Evolutionary conservation across 495 filamentous ascomycete genomes (phyloP).

Genomic region (Aspergillus nanangensis): DNA sequence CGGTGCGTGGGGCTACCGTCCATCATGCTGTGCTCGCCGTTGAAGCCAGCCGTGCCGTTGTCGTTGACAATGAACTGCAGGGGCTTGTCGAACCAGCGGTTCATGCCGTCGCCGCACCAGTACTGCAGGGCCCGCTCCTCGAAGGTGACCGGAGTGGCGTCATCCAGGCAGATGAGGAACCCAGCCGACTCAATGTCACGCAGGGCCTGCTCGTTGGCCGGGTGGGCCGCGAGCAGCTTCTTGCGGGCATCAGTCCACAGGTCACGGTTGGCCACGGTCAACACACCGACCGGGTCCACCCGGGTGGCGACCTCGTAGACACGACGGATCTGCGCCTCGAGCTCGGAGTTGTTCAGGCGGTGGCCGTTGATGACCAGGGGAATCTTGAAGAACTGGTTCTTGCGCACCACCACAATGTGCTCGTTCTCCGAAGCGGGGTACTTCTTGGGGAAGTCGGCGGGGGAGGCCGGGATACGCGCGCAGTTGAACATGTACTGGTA

Average conservation of each 20-base stretch:
- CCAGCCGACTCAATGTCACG: constrained; percentile 84
- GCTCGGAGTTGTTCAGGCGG: constrained; percentile 79
- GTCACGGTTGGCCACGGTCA: constrained; percentile 91
- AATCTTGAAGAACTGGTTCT: constrained; percentile 96
- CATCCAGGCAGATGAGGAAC: constrained; percentile 92
- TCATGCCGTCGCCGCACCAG: constrained; percentile 95
- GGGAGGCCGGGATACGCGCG: constrained; percentile 79
- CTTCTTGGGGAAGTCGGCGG: constrained; percentile 79
- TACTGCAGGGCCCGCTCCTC: constrained; percentile 94
- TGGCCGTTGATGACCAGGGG: constrained; percentile 69
- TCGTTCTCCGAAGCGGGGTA: constrained; percentile 69
- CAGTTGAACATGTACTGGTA: constrained; percentile 99
- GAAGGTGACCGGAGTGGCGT: constrained; percentile 85
- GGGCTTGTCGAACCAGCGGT: constrained; percentile 98
- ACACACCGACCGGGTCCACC: constrained; percentile 69
- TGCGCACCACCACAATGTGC: constrained; percentile 84
- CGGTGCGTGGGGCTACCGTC: constrained; percentile 97
- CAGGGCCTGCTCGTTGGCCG: constrained; percentile 70
- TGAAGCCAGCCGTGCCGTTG: constrained; percentile 96
- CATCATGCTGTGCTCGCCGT: constrained; percentile 99
- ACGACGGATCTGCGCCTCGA: constrained; percentile 80
- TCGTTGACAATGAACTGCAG: constrained; percentile 97
- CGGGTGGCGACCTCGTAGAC: constrained; percentile 75
- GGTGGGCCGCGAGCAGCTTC: constrained; percentile 65
- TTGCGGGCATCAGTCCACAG: constrained; percentile 84